Percentiles rank a stretch among this genome's conserved stretches.
Conservation (phyloP, 352 stramenopile genomes). For the Phytophthora capsici region DNA sequence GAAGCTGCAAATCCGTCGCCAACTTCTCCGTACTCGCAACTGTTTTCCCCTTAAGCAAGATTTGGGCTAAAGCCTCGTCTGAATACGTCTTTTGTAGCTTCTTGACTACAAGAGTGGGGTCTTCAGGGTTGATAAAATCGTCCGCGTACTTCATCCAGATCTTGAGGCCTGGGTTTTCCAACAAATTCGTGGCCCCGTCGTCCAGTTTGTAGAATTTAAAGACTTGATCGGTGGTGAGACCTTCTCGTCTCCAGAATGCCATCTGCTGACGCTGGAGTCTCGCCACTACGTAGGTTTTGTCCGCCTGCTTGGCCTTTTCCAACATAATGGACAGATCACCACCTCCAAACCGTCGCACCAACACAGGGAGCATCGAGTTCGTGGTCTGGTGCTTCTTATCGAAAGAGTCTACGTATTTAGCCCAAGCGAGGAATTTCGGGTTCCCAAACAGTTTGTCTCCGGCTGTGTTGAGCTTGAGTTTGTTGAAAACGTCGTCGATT, state of each 20-base stretch:
- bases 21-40: not conserved
- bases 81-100: not conserved
- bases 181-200: not conserved
- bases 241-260: not conserved
- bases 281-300: not conserved
- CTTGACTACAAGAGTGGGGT: not conserved
- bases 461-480: slow-evolving; percentile 3
- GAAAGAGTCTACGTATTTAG: slow-evolving; percentile 3
- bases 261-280: slow-evolving; percentile 10
- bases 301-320: slow-evolving; percentile 1
- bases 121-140: slow-evolving; percentile 9
- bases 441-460: not conserved
- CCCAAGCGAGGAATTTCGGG: not conserved
- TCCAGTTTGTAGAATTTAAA: slow-evolving; percentile 9
- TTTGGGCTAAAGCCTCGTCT: not conserved
- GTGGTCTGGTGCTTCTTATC: not conserved
- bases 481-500: not conserved
- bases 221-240: not conserved
- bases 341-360: not conserved
- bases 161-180: not conserved
- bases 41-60: not conserved
- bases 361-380: not conserved
- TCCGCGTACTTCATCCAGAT: slow-evolving; percentile 14
- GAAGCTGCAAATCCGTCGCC: slow-evolving; percentile 2
- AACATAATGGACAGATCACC: not conserved